phyloP scores from a whole-genome alignment of 2,329 filamentous ascomycete genomes.

The Clarireedia hainanense region DNA sequence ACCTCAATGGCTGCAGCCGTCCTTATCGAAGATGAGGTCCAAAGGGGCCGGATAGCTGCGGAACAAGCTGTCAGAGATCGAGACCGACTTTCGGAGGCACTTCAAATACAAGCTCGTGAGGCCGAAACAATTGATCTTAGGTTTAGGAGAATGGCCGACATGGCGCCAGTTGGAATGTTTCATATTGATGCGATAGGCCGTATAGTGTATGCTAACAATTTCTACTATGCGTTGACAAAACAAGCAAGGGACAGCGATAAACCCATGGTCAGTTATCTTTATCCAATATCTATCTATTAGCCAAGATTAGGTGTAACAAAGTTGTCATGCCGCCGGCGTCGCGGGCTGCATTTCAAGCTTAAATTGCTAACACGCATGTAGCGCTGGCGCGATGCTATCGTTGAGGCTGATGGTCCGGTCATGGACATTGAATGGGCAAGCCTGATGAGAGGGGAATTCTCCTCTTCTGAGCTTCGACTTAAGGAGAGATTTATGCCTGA shows the following conservation, averaged over 20 bases:
- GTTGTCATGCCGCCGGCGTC: not conserved
- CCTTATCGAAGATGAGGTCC: slow-evolving; percentile 76
- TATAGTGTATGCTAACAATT: slow-evolving; percentile 64
- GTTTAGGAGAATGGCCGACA: slow-evolving; percentile 64
- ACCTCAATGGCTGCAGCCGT: slow-evolving; percentile 77
- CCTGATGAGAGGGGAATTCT: slow-evolving; percentile 14
- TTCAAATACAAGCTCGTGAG: slow-evolving; percentile 48
- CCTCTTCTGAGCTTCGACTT: slow-evolving; percentile 20
- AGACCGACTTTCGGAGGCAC: slow-evolving; percentile 60
- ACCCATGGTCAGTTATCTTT: not conserved
- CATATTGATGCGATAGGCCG: slow-evolving; percentile 58
- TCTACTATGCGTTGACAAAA: slow-evolving; percentile 38
- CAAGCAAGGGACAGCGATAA: not conserved
- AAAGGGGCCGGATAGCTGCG: slow-evolving; percentile 63
- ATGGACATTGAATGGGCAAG: slow-evolving; percentile 20
- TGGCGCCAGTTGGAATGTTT: slow-evolving; percentile 67
- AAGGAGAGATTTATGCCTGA: slow-evolving; percentile 38
- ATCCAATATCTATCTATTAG: not conserved
- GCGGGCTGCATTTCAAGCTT: not conserved
- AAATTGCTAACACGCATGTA: not conserved
- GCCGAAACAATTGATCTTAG: slow-evolving; percentile 47
- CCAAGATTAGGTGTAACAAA: not conserved
- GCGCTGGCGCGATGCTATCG: not conserved
- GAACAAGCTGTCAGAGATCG: slow-evolving; percentile 68
- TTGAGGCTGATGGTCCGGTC: slow-evolving; percentile 3